phyloP scores from a whole-genome alignment of 106 monocot species.

The Dendrobium huoshanense region DNA sequence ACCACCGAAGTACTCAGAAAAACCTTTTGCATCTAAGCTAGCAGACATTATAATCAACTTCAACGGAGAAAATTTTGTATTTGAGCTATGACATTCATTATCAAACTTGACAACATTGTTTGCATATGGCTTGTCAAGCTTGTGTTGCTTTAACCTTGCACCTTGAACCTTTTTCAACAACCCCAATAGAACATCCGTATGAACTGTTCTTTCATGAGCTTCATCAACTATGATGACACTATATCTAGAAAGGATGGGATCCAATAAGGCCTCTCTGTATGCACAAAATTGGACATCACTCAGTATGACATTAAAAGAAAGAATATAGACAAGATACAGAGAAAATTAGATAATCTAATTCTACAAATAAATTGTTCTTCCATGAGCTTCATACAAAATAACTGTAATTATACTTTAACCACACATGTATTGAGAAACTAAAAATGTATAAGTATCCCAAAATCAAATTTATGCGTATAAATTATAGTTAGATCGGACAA shows the following conservation, averaged over 20 bases:
- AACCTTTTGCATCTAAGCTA: slow-evolving; percentile 85
- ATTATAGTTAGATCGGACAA: too few relatives aligned
- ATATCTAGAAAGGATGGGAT: slow-evolving; percentile 77
- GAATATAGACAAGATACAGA: not conserved
- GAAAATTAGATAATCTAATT: not conserved
- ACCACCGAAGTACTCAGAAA: slow-evolving; percentile 83
- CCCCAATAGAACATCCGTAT: slow-evolving; percentile 89
- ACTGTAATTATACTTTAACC: not conserved
- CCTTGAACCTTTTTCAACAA: slow-evolving; percentile 75
- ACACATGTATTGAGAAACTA: too few relatives aligned
- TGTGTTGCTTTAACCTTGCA: slow-evolving; percentile 33
- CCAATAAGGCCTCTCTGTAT: slow-evolving; percentile 85
- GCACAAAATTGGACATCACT: not conserved
- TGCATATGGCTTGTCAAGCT: slow-evolving; percentile 12
- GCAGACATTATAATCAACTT: slow-evolving; percentile 99
- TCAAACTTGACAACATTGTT: slow-evolving; percentile 14
- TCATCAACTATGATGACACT: slow-evolving; percentile 84
- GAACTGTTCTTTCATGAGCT: slow-evolving; percentile 98
- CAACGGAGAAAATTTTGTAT: slow-evolving; percentile 37
- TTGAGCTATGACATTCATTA: slow-evolving; percentile 15
- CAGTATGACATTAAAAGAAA: not conserved
- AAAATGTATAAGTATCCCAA: too few relatives aligned
- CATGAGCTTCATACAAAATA: not conserved
- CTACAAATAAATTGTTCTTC: not conserved
- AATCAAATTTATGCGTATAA: too few relatives aligned